These are phyloP conservation scores for Suhomyces ambrosiae DNA, from an alignment of 1,139 yeast genomes.

Conservation along the genomic window DNA sequence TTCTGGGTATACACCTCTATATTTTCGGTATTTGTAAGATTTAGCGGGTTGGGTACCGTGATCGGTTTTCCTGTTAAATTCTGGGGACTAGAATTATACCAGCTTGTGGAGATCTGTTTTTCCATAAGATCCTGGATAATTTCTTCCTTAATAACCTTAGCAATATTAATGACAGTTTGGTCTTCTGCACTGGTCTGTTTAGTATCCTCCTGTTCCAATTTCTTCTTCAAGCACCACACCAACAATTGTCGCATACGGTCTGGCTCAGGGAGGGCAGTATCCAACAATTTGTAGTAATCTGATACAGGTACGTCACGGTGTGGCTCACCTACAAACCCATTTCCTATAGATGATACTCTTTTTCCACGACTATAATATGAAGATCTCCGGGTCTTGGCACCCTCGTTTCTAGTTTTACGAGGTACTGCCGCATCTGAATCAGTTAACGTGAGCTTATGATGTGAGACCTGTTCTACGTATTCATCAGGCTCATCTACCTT, in stretches of 20 bases:
- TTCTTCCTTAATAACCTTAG: constrained; percentile 69
- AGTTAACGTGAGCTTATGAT: constrained; percentile 25
- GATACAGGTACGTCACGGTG: constrained; percentile 60
- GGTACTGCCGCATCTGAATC: constrained; percentile 19
- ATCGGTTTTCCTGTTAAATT: constrained; percentile 26
- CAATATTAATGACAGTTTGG: constrained; percentile 51
- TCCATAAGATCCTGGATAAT: constrained; percentile 58
- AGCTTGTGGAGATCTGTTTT: constrained; percentile 63
- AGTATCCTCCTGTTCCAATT: constrained; percentile 41
- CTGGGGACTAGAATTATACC: constrained; percentile 54
- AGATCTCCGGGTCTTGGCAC: constrained; percentile 40
- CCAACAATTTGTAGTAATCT: constrained; percentile 66
- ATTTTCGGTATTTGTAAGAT: constrained; percentile 16
- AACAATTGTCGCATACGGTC: constrained; percentile 71
- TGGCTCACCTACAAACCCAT: constrained; percentile 70
- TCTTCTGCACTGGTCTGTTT: constrained; percentile 31
- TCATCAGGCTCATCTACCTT: constrained; percentile 23
- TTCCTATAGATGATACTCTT: constrained; percentile 73
- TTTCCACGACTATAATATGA: constrained; percentile 65
- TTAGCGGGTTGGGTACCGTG: constrained; percentile 20
- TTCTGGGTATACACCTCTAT: constrained; percentile 32
- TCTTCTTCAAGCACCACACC: constrained; percentile 67
- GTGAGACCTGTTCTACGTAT: constrained; percentile 36
- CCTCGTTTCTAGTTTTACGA: constrained; percentile 15
- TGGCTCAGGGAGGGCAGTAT: constrained; percentile 66